Base-by-base conservation (phyloP, 2,329 filamentous ascomycete species). In the Aspergillus phoenicis region DNA sequence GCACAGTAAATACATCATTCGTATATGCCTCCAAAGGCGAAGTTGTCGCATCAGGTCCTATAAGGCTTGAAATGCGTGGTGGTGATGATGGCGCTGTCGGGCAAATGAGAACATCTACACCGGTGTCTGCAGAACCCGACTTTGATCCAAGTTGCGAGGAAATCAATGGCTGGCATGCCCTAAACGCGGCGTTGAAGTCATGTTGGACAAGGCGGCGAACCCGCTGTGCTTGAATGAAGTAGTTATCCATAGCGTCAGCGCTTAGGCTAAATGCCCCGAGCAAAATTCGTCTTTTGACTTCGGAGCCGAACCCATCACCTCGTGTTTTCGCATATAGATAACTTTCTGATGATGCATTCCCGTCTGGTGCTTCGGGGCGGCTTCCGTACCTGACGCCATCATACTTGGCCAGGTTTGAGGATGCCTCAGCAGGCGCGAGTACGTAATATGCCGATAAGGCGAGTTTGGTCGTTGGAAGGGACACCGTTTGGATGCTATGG, bases 1-100 rank as follows among this genome's bases (percentile, higher is more conserved):
- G 95, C 1, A 99, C 94, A 0, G 95, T 98, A 70, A 98, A 94
- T 1, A 98, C 89, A 77, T 99, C 95, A 71, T 95, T 97, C 82
- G 91, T 90, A 72, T 97, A 98, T 1, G 85, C 85, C 68, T 94
- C 87, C n/a, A 96, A 78, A 0, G 84, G 77, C 15, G 78, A 75
- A 38, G 64, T 62, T n/a, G 49, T 59, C n/a, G 62, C 55, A 11
- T 66, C 64, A 4, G 64, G 39, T 26, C 63, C 64, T 22, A 71
- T 67, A 36, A 95, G 73, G 5, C 88, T 83, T 3, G 82, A 79
- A 6, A 95, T 73, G 6, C 76, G 81, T 0, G 92, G 93, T 8
- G 93, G 86, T 15, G 87, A 81, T 0, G 89, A 91, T 1, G 93
- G 93, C 7, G 93, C 89, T 0, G 94, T 98, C 0, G 95, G 95